Conservation (phyloP, 2,329 filamentous ascomycete genomes). For the Ceratocystis smalleyi region DNA sequence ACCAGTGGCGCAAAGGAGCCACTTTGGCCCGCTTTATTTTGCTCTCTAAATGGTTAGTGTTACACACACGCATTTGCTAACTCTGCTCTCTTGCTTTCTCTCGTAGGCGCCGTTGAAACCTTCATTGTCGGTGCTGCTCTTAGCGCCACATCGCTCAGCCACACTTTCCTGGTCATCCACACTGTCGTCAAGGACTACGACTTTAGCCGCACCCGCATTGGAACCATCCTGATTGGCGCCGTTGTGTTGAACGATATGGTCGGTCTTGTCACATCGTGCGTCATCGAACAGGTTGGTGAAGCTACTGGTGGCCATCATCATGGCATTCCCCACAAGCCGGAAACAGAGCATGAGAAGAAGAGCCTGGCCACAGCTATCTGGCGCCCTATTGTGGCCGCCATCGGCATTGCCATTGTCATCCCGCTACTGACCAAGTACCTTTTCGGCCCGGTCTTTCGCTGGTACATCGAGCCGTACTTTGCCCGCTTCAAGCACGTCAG, state of each 20-base stretch:
- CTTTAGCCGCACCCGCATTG: conserved; percentile 29
- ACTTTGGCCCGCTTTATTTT: background rate
- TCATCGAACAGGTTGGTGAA: conserved; percentile 20
- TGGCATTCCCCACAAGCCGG: conserved; percentile 15
- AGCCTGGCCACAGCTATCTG: conserved; percentile 26
- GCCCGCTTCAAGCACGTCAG: conserved; percentile 22
- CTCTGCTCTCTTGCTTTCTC: background rate
- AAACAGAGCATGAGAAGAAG: background rate
- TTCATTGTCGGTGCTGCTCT: conserved; percentile 23
- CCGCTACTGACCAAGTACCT: conserved; percentile 26
- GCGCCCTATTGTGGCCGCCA: conserved; percentile 26
- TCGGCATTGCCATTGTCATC: conserved; percentile 24
- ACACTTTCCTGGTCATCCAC: conserved; percentile 24
- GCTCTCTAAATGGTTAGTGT: background rate
- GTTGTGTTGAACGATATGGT: conserved; percentile 33
- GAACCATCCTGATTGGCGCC: conserved; percentile 31
- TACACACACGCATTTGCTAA: conserved; percentile 3
- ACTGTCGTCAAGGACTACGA: conserved; percentile 24
- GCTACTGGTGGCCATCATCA: conserved; percentile 17
- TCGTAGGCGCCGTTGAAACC: conserved; percentile 19
- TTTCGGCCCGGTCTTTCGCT: conserved; percentile 25
- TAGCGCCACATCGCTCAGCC: conserved; percentile 25
- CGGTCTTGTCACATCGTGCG: conserved; percentile 28
- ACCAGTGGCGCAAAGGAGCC: background rate
- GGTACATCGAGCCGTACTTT: conserved; percentile 24